Conservation (phyloP, 257 asterid genomes). For the Haberlea rhodopensis region DNA sequence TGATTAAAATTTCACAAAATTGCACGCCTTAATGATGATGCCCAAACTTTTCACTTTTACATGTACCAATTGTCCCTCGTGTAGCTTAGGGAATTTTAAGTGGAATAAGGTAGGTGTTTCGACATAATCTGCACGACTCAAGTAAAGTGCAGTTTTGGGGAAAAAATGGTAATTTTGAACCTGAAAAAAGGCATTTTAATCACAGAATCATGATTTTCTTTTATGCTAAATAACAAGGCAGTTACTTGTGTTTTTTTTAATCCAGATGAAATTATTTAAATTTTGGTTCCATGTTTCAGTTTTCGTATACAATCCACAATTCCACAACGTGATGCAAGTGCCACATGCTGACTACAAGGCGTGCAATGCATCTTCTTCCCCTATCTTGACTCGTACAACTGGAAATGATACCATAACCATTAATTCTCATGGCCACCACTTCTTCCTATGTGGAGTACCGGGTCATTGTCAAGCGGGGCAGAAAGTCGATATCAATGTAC, state of each 20-base stretch:
- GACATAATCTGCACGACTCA: too few relatives aligned
- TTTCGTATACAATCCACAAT: slow-evolving; percentile 70
- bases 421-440: slow-evolving; percentile 62
- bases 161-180: too few relatives aligned
- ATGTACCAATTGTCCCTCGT: slow-evolving; percentile 12
- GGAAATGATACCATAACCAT: slow-evolving; percentile 79
- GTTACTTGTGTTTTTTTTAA: neutral
- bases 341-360: slow-evolving; percentile 52
- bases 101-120: neutral
- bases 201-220: too few relatives aligned
- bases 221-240: neutral
- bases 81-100: too few relatives aligned
- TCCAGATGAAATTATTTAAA: neutral
- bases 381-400: slow-evolving; percentile 68
- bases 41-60: neutral
- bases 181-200: too few relatives aligned
- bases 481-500: slow-evolving; percentile 70
- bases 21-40: slow-evolving; percentile 28
- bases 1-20: slow-evolving; percentile 8
- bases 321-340: slow-evolving; percentile 87
- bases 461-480: slow-evolving; percentile 90
- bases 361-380: slow-evolving; percentile 67
- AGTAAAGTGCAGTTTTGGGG: too few relatives aligned
- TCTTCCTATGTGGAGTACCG: slow-evolving; percentile 73
- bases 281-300: slow-evolving; percentile 30